Conservation (phyloP, 495 filamentous ascomycete species). For the Podospora appendiculata region DNA sequence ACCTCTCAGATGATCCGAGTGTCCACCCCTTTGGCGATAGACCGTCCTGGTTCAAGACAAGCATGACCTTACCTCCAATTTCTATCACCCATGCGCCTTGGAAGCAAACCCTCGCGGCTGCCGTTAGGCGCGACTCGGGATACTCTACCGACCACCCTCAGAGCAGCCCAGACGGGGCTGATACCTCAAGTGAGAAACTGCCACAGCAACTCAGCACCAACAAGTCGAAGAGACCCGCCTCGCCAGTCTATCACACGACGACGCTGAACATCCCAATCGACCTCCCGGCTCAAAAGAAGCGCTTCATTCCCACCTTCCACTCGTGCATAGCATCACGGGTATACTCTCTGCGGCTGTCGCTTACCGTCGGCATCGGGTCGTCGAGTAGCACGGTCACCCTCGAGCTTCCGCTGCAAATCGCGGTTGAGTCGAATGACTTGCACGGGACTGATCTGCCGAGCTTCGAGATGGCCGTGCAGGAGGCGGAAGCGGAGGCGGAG, state of each 20-base stretch:
- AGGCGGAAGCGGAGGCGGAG: constrained; percentile 37
- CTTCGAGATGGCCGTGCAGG: constrained; percentile 25
- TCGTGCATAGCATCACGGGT: constrained; percentile 73
- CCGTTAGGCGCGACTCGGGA: constrained; percentile 53
- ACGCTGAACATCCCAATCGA: constrained; percentile 65
- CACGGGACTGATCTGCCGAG: constrained; percentile 23
- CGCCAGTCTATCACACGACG: constrained; percentile 52
- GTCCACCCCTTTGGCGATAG: too few species aligned
- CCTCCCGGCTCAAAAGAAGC: constrained; percentile 56
- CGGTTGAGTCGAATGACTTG: constrained; percentile 24
- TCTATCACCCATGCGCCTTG: constrained; percentile 60
- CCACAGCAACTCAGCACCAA: not conserved
- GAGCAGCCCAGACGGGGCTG: not conserved
- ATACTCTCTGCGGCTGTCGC: constrained; percentile 65
- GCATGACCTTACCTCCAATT: constrained; percentile 54
- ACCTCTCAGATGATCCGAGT: constrained; percentile 36
- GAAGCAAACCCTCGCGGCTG: constrained; percentile 41
- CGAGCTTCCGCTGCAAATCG: constrained; percentile 74
- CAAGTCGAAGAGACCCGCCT: not conserved
- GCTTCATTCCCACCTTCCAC: constrained; percentile 84
- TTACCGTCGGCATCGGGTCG: constrained; percentile 51
- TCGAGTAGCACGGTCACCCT: constrained; percentile 52
- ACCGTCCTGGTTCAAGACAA: too few species aligned
- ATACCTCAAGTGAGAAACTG: not conserved
- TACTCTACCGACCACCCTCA: constrained; percentile 29